Conservation (phyloP, 2,329 filamentous ascomycete genomes). For the Nannizzia gypsea region DNA sequence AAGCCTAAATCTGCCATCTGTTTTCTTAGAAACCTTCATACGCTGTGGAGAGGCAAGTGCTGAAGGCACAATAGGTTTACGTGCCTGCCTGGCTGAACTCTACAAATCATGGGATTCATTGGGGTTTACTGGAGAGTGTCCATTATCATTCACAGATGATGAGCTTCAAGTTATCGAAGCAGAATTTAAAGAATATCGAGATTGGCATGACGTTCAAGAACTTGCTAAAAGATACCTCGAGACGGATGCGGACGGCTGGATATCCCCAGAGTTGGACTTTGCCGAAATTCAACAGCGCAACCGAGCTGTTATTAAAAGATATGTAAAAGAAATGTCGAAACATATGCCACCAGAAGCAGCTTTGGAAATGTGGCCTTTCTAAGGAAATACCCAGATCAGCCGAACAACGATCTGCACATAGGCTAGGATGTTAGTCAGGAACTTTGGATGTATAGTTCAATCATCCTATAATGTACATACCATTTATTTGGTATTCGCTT, state of each 20-base stretch:
- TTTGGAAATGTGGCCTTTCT: not conserved
- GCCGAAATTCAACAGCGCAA: not conserved
- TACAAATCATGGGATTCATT: slow-evolving; percentile 5
- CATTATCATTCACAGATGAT: slow-evolving; percentile 3
- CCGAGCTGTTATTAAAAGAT: not conserved
- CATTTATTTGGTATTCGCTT: too few species aligned
- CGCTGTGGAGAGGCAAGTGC: slow-evolving; percentile 17
- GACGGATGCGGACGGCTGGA: slow-evolving; percentile 28
- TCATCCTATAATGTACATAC: too few species aligned
- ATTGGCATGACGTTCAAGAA: slow-evolving; percentile 7
- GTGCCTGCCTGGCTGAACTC: slow-evolving; percentile 21
- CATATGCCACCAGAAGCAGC: not conserved
- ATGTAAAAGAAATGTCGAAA: not conserved
- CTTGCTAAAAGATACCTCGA: slow-evolving; percentile 19
- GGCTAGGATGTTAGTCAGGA: too few species aligned
- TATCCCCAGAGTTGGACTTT: slow-evolving; percentile 22
- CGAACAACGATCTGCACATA: too few species aligned
- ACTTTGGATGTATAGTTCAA: too few species aligned
- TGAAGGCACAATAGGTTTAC: slow-evolving; percentile 19
- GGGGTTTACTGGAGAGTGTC: not conserved
- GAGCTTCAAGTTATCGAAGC: slow-evolving; percentile 3
- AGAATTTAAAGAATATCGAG: slow-evolving; percentile 8
- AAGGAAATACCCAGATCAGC: not conserved
- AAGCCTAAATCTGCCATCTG: not conserved
- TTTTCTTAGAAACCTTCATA: slow-evolving; percentile 2